phyloP scores from a whole-genome alignment of 257 asterid species.

The Jaltomata sinuosa region DNA sequence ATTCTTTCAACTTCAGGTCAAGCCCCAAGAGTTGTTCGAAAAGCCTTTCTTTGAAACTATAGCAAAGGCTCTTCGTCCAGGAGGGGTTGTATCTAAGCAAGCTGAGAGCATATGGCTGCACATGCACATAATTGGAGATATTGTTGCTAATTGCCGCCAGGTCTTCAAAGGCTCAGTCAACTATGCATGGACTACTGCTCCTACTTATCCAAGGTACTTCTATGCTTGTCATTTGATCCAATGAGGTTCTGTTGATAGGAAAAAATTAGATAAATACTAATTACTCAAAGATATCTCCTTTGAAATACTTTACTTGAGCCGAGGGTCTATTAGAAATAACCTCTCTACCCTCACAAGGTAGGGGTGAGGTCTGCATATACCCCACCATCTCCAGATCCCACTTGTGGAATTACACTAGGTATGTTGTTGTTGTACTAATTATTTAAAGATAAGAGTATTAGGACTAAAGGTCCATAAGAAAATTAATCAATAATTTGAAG shows the following conservation, averaged over 20 bases:
- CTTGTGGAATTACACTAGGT: too few relatives aligned
- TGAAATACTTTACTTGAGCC: too few relatives aligned
- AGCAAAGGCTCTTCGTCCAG: conserved; percentile 93
- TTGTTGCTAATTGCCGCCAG: conserved; percentile 54
- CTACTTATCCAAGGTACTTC: conserved; percentile 82
- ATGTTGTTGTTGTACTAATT: background rate
- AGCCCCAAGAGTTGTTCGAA: conserved; percentile 86
- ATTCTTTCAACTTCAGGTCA: conserved; percentile 49
- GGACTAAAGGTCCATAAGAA: too few relatives aligned
- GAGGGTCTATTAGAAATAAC: too few relatives aligned
- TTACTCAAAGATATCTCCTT: too few relatives aligned
- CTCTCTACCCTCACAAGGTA: too few relatives aligned
- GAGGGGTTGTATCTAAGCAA: conserved; percentile 94
- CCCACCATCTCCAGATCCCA: too few relatives aligned
- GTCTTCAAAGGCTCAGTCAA: conserved; percentile 91
- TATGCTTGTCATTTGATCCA: background rate
- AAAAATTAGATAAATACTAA: background rate
- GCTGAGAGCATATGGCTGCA: conserved; percentile 99
- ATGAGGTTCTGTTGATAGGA: background rate
- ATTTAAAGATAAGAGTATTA: background rate
- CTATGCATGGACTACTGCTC: conserved; percentile 97
- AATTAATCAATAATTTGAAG: background rate
- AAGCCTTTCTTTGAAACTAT: conserved; percentile 83
- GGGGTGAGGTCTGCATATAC: too few relatives aligned
- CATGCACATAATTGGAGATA: conserved; percentile 89